These are phyloP conservation scores for Gymnopus androsaceus DNA, from an alignment of 1,284 basidiomycete species.

Conservation along the genomic window DNA sequence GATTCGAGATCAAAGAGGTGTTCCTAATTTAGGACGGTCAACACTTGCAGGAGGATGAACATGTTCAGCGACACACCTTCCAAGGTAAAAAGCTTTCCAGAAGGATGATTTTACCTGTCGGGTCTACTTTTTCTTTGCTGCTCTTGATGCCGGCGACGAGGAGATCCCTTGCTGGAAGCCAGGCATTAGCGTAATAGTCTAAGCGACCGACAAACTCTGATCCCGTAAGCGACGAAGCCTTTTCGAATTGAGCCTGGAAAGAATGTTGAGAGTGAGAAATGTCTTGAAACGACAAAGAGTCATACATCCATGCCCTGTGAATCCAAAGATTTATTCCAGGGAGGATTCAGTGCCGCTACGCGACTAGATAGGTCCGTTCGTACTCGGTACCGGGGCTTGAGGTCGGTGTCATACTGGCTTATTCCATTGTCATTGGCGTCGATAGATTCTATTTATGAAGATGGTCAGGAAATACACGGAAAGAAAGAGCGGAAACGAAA, in stretches of 20 bases:
- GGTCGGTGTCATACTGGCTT: slow-evolving; percentile 66
- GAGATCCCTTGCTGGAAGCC: slow-evolving; percentile 90
- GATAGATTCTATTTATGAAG: slow-evolving; percentile 84
- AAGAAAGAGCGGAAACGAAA: too few relatives aligned
- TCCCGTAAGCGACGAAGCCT: slow-evolving; percentile 84
- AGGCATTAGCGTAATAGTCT: slow-evolving; percentile 84
- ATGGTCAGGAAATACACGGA: slow-evolving; percentile 1
- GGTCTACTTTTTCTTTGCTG: slow-evolving; percentile 62
- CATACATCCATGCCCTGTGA: slow-evolving; percentile 72
- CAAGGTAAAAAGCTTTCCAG: slow-evolving; percentile 84
- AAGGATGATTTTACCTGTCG: slow-evolving; percentile 78
- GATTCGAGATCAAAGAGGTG: slow-evolving; percentile 89
- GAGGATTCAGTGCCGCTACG: slow-evolving; percentile 81
- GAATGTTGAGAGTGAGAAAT: background rate
- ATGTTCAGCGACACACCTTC: slow-evolving; percentile 62
- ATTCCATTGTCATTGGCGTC: slow-evolving; percentile 98
- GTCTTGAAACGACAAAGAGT: slow-evolving; percentile 15
- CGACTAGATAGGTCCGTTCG: slow-evolving; percentile 83
- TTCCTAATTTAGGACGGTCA: slow-evolving; percentile 54
- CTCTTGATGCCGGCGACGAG: slow-evolving; percentile 69
- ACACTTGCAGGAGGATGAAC: background rate
- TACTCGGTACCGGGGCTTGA: slow-evolving; percentile 70
- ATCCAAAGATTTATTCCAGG: slow-evolving; percentile 83
- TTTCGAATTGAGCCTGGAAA: slow-evolving; percentile 68
- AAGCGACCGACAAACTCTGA: slow-evolving; percentile 84